Conservation (phyloP, 192 early-diverging fungal species). For the Umbelopsis vinacea region DNA sequence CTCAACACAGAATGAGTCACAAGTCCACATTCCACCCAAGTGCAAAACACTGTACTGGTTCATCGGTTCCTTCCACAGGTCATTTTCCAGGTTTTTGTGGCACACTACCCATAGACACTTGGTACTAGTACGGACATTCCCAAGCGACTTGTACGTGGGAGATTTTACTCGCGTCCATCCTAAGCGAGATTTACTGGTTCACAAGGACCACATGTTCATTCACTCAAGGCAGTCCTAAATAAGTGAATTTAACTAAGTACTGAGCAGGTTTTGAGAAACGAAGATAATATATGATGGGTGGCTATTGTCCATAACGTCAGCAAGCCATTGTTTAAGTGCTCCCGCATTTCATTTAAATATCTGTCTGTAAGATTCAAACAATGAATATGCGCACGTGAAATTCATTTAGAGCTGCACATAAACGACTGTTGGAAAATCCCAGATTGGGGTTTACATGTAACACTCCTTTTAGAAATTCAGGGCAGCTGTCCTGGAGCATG, state of each 20-base stretch:
- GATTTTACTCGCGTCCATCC: not conserved
- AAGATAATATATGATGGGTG: too few species aligned
- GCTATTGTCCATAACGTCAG: not conserved
- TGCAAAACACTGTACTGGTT: not conserved
- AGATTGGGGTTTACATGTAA: not conserved
- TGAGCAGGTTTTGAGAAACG: too few species aligned
- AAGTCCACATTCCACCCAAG: too few species aligned
- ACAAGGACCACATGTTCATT: not conserved
- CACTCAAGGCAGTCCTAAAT: not conserved
- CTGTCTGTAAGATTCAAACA: not conserved
- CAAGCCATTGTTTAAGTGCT: too few species aligned
- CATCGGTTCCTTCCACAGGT: not conserved
- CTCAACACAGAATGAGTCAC: too few species aligned
- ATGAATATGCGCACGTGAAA: constrained; percentile 3
- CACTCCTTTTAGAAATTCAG: not conserved
- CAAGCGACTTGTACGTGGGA: constrained; percentile 7
- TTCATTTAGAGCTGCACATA: not conserved
- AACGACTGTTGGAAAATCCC: not conserved
- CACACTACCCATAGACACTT: not conserved
- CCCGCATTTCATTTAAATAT: too few species aligned
- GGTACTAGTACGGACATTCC: not conserved
- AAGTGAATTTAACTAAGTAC: not conserved
- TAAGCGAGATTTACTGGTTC: not conserved
- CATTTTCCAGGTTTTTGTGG: not conserved
- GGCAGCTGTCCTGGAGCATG: not conserved